These are phyloP conservation scores for Geotrichum bryndzae DNA, from an alignment of 1,139 yeast genomes.

Conservation along the genomic window DNA sequence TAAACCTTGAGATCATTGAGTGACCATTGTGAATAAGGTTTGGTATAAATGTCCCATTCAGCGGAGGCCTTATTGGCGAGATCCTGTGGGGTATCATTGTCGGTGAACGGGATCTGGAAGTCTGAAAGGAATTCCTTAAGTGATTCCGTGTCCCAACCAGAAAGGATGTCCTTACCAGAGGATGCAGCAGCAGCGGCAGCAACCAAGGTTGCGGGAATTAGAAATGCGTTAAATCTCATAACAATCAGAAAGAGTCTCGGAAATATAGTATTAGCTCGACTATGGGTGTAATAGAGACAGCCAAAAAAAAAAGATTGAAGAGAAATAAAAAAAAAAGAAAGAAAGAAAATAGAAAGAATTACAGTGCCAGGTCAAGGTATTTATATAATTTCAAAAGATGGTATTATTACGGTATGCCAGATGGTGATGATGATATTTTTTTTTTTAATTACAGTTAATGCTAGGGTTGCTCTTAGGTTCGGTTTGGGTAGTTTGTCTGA, in stretches of 20 bases:
- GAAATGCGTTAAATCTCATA: neutral
- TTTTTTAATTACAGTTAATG: neutral
- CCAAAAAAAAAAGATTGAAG: neutral
- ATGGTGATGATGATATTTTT: neutral
- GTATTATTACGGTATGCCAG: neutral
- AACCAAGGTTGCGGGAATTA: neutral
- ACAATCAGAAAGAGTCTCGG: neutral
- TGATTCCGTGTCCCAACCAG: neutral
- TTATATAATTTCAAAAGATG: no score
- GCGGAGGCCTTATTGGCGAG: conserved; percentile 10
- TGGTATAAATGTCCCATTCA: conserved; percentile 14
- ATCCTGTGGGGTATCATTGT: conserved; percentile 1
- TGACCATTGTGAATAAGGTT: conserved; percentile 12
- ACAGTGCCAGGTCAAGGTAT: no score
- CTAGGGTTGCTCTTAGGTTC: neutral
- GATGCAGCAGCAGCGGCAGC: neutral
- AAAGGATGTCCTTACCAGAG: neutral
- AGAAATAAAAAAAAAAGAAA: no score
- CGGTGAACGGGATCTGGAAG: conserved; percentile 3
- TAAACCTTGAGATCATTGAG: conserved; percentile 6
- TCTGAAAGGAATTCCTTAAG: conserved; percentile 10
- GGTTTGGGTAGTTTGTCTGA: neutral
- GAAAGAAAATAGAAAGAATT: no score
- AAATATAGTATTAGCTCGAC: neutral
- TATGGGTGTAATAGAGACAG: neutral